Evolutionary conservation across 192 early-diverging fungal species (phyloP), one percentile per base, ranked within the genome.

Genomic region (Diversispora eburnea): DNA sequence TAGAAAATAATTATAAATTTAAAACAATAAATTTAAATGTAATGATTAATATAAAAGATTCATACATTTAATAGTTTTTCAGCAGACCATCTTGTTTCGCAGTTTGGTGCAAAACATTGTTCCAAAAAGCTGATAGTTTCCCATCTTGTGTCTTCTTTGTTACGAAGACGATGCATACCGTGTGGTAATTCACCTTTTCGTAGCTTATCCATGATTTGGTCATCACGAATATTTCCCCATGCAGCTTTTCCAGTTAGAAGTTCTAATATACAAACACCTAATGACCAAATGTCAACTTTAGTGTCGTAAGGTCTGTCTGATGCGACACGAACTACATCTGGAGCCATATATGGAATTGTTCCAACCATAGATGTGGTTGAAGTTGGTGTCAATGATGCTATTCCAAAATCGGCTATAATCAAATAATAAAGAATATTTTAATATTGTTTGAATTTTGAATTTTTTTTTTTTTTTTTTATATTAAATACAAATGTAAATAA

Each of bases 321-420:
- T 33, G 25, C 54, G 22, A 73, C 72, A 10, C 20, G 56, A 42
- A 73, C 61, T 49, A 73, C 61, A 51, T 73, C 72, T 5, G 72
- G 72, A 22, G 72, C 72, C 72, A 73, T 73, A 19, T 73, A 73
- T 54, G 72, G 72, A 19, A 73, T 73, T 3, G 72, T 73, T 3
- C 72, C 72, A n/a, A 73, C 72, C 61, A 64, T 64, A 12, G 52
- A 58, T 54, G 72, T 73, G 8, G 72, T 73, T 2, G 72, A 73
- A 41, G 72, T 73, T 20, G 72, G 59, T 0, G 72, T 73, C n/a
- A 73, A 64, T n/a, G 72, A 73, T 3, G 60, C 51, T 10, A 73
- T 64, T 54, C 72, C 72, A 45, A 73, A 73, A 45, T 73, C 72
- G 39, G 72, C 72, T 73, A 52, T 12, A 25, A 48, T 13, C 20